These are phyloP conservation scores for Cadophora malorum DNA, from an alignment of 2,329 filamentous ascomycete genomes.

Conservation along the genomic window DNA sequence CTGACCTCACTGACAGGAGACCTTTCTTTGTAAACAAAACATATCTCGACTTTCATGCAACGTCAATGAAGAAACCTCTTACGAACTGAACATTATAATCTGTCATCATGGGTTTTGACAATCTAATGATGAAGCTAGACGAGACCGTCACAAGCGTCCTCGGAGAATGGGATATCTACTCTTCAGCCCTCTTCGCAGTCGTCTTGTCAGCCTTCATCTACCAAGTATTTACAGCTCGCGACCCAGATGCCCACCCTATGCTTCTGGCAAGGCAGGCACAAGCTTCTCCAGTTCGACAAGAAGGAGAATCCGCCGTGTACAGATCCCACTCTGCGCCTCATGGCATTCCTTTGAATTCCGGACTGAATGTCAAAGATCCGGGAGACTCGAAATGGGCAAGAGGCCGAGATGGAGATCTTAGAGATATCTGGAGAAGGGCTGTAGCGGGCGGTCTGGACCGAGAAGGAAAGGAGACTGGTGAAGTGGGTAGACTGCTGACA, in stretches of 20 bases:
- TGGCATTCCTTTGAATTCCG: constrained; percentile 78
- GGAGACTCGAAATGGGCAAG: constrained; percentile 82
- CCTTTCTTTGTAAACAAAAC: not conserved
- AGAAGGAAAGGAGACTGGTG: constrained; percentile 64
- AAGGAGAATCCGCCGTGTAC: constrained; percentile 85
- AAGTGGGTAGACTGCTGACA: constrained; percentile 75
- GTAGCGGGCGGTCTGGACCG: constrained; percentile 68
- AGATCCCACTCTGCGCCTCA: constrained; percentile 85
- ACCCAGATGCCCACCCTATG: constrained; percentile 91
- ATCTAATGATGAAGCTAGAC: constrained; percentile 72
- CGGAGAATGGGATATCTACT: constrained; percentile 82
- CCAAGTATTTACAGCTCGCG: constrained; percentile 71
- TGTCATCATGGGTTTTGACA: constrained; percentile 49
- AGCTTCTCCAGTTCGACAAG: constrained; percentile 78
- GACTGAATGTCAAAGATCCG: constrained; percentile 81
- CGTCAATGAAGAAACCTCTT: not conserved
- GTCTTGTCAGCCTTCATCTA: constrained; percentile 74
- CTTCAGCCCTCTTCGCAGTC: constrained; percentile 71
- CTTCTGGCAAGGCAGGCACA: constrained; percentile 85
- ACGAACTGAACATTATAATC: constrained; percentile 5
- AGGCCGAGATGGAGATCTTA: constrained; percentile 86
- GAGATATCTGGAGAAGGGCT: constrained; percentile 86
- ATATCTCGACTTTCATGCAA: not conserved
- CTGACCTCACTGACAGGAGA: not conserved
- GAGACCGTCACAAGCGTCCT: constrained; percentile 71